Conservation (phyloP, 768 basidiomycete species). For the Exsudoporus frostii region DNA sequence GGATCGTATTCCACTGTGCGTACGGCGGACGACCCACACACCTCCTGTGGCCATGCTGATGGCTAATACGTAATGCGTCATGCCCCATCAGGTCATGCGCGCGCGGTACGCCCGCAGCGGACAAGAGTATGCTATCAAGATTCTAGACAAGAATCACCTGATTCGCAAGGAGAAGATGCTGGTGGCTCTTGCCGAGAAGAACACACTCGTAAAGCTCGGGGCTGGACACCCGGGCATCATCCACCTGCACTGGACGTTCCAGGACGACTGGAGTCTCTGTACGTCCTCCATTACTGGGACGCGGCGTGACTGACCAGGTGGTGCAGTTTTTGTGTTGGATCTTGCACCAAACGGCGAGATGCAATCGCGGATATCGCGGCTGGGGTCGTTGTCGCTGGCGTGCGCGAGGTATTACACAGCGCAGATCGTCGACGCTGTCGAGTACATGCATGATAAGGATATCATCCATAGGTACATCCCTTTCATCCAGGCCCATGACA, state of each 20-base stretch:
- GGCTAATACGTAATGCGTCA: conserved; percentile 8
- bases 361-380: conserved; percentile 62
- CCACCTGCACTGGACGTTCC: conserved; percentile 78
- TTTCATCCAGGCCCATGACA: conserved; percentile 5
- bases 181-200: conserved; percentile 78
- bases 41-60: conserved; percentile 7
- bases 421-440: conserved; percentile 83
- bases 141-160: conserved; percentile 81
- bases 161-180: conserved; percentile 73
- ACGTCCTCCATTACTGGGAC: conserved; percentile 29
- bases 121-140: conserved; percentile 72
- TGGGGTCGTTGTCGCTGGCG: conserved; percentile 81
- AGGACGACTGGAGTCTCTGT: conserved; percentile 84
- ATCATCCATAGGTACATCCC: conserved; percentile 75
- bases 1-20: conserved; percentile 81
- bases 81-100: conserved; percentile 48
- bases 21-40: conserved; percentile 12
- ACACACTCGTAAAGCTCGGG: conserved; percentile 62
- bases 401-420: conserved; percentile 86
- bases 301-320: conserved; percentile 2
- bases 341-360: conserved; percentile 76
- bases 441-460: conserved; percentile 87
- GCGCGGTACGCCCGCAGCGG: conserved; percentile 53
- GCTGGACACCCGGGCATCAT: conserved; percentile 79
- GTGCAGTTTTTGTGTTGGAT: conserved; percentile 74